Evolutionary conservation across 305 asterid species (phyloP).

Genomic region (Lippia alba): DNA sequence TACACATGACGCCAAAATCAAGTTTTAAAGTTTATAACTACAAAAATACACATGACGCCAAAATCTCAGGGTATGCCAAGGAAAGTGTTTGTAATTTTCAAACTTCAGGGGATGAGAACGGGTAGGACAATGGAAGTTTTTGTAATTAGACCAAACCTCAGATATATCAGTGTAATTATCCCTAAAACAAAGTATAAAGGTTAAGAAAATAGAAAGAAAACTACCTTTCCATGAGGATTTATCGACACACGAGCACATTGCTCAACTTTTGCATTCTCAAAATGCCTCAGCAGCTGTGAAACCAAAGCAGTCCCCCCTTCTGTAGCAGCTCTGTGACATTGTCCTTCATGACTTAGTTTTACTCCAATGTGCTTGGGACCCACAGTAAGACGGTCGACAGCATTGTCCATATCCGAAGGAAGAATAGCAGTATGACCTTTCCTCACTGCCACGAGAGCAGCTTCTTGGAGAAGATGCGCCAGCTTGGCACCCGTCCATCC

Average conservation of each 20-base stretch:
- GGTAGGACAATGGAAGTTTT: too few species aligned
- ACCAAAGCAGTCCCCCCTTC: constrained; percentile 85
- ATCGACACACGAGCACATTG: constrained; percentile 94
- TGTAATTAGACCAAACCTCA: too few species aligned
- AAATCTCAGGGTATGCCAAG: too few species aligned
- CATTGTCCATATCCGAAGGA: constrained; percentile 86
- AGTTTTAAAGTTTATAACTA: too few species aligned
- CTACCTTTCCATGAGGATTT: constrained; percentile 93
- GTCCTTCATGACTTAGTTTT: constrained; percentile 87
- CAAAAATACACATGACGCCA: too few species aligned
- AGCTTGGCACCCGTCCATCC: constrained; percentile 98
- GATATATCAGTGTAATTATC: too few species aligned
- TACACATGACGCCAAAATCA: too few species aligned
- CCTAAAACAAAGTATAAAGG: too few species aligned
- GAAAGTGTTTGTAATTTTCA: too few species aligned
- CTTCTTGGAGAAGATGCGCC: constrained; percentile 98
- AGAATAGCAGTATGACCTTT: constrained; percentile 78
- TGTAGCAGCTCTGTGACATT: constrained; percentile 86
- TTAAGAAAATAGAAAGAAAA: neutral
- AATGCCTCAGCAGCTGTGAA: constrained; percentile 80
- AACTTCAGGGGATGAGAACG: too few species aligned
- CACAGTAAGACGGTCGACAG: constrained; percentile 89
- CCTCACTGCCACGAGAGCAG: constrained; percentile 98
- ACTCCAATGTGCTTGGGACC: constrained; percentile 88
- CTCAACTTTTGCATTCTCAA: constrained; percentile 86